A percentile compares a stretch with the other conserved stretches of the same genome.
phyloP scores from a whole-genome alignment of 306 rosid genomes.

The Malus domestica region ASM211411v1 NC_041802.1:6268501-6269000 shows the following conservation, averaged over 20 bases:
- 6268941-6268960: not conserved
- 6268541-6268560: slow-evolving; percentile 28
- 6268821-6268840: too few species aligned
- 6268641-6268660: not conserved
- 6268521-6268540: slow-evolving; percentile 19
- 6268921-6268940: not conserved
- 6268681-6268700: too few species aligned
- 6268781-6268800: too few species aligned
- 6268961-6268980: not conserved
- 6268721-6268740: too few species aligned
- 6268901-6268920: not conserved
- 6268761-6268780: too few species aligned
- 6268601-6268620: slow-evolving; percentile 52
- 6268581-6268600: slow-evolving; percentile 47
- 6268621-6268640: slow-evolving; percentile 39
- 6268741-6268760: too few species aligned
- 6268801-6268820: too few species aligned
- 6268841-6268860: not conserved
- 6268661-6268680: not conserved
- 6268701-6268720: too few species aligned
- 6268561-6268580: slow-evolving; percentile 51
- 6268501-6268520: slow-evolving; percentile 19
- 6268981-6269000: not conserved
- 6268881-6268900: not conserved
- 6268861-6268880: not conserved